Conservation (phyloP, 148 eudicot species). For the Persicaria tinctoria region DNA sequence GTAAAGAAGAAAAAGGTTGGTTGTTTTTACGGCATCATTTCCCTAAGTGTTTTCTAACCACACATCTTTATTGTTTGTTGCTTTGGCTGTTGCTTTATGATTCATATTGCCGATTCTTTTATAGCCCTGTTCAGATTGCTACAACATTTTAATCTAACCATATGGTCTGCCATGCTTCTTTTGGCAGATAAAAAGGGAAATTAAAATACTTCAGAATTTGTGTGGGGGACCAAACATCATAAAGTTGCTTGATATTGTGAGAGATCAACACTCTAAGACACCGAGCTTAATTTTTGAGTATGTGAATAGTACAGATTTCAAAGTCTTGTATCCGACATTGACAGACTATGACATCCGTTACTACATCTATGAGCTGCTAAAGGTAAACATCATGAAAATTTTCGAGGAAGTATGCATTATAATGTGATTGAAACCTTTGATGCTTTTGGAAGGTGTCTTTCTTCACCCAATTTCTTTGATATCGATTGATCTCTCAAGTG, state of each 20-base stretch:
- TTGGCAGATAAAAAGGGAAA: constrained; percentile 85
- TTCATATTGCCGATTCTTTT: not conserved
- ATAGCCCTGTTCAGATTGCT: no score
- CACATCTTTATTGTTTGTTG: not conserved
- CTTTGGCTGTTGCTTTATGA: not conserved
- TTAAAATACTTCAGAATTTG: constrained; percentile 84
- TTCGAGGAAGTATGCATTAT: not conserved
- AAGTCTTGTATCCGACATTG: constrained; percentile 84
- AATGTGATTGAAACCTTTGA: not conserved
- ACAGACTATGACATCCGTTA: constrained; percentile 94
- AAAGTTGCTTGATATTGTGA: constrained; percentile 74
- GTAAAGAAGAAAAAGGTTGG: constrained; percentile 92
- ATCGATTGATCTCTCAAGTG: not conserved
- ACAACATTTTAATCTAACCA: no score
- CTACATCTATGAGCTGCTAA: constrained; percentile 93
- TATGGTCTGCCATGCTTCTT: not conserved
- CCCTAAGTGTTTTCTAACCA: not conserved
- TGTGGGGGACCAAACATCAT: constrained; percentile 89
- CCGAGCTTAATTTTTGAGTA: constrained; percentile 91
- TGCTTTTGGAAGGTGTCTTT: not conserved
- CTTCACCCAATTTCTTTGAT: not conserved
- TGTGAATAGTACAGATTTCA: constrained; percentile 95
- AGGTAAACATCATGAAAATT: constrained; percentile 32
- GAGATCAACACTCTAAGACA: constrained; percentile 95
- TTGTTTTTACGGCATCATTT: not conserved